Conservation (phyloP, 2,329 filamentous ascomycete genomes). For the Trichoderma sp. region DNA sequence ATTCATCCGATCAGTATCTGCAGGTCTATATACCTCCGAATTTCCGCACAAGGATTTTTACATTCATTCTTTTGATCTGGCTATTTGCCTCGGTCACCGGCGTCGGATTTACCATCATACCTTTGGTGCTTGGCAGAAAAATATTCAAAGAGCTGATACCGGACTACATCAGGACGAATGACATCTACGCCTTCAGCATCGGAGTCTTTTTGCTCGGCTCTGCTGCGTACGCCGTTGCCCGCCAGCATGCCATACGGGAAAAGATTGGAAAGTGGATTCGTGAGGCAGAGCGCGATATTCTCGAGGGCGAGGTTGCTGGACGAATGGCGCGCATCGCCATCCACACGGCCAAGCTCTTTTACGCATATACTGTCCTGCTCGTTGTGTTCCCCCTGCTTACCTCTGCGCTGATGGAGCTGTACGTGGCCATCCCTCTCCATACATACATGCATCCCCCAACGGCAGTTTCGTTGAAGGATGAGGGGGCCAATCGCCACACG, state of each 20-base stretch:
- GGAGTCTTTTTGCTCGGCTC: constrained; percentile 82
- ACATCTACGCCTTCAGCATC: constrained; percentile 94
- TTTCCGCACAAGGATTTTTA: constrained; percentile 77
- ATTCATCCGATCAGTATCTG: constrained; percentile 65
- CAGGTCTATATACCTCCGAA: constrained; percentile 81
- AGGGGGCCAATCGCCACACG: constrained; percentile 58
- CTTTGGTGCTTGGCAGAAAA: constrained; percentile 79
- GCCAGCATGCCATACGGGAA: constrained; percentile 48
- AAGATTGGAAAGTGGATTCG: constrained; percentile 41
- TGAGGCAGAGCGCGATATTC: constrained; percentile 33
- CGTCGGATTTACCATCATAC: constrained; percentile 81
- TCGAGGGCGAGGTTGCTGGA: constrained; percentile 32
- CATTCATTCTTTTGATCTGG: constrained; percentile 92
- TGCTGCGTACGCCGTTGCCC: constrained; percentile 63
- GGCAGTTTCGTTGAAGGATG: constrained; percentile 35
- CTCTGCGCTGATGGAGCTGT: constrained; percentile 81
- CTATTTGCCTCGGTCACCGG: constrained; percentile 88
- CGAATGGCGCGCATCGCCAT: constrained; percentile 38
- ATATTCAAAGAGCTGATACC: constrained; percentile 77
- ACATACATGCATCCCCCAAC: constrained; percentile 66
- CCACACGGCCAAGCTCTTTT: constrained; percentile 59
- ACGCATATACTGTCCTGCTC: constrained; percentile 74
- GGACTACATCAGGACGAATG: constrained; percentile 75
- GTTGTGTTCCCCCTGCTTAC: constrained; percentile 82
- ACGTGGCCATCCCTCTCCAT: constrained; percentile 83